Evolutionary conservation across 2,329 filamentous ascomycete species (phyloP), one percentile per base, ranked within the genome.

Genomic region (Colletotrichum tabaci): DNA sequence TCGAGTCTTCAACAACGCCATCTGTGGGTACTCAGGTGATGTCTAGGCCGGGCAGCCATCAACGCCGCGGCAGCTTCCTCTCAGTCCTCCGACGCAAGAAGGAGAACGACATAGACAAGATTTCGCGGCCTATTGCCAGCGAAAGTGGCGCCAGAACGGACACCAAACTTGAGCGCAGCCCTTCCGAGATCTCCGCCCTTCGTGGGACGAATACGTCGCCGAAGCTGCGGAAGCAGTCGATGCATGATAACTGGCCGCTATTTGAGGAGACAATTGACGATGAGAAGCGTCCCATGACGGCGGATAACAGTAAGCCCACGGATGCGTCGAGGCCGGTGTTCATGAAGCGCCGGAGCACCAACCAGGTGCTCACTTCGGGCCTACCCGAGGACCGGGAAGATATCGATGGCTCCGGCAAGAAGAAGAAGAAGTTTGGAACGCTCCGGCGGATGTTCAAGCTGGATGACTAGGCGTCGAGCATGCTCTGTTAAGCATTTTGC

Each of bases 21-120:
- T 72, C 77, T 30, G 65, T 72, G 23, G 73, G 71, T 21, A 71
- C 61, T 38, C 75, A 75, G 40, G 74, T 74, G 15, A 71, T 68
- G 49, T 67, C 72, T 7, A 76, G 79, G 40, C 77, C 82, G 61
- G 67, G 76, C 38, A 67, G 76, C 38, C 78, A 81, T 18, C 76
- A 82, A 38, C 82, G 84, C 42, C 82, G 85, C 58, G 86, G 82
- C 67, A 89, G 88, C 73, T 81, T 91, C 71, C 86, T 90, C 80
- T 86, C 85, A 2, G 89, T 89, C 5, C 81, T 94, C n/a, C 88
- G 90, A 47, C 90, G 92, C 66, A 93, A 90, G 79, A 93, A 90
- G 78, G 84, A 82, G 52, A 81, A 81, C 46, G 85, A 88, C 73
- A 76, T 83, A 35, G 82, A 84, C 58, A 89, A 87, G 76, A 87